phyloP scores from a whole-genome alignment of 2,329 filamentous ascomycete species.

The Phialophora macrospora region DNA sequence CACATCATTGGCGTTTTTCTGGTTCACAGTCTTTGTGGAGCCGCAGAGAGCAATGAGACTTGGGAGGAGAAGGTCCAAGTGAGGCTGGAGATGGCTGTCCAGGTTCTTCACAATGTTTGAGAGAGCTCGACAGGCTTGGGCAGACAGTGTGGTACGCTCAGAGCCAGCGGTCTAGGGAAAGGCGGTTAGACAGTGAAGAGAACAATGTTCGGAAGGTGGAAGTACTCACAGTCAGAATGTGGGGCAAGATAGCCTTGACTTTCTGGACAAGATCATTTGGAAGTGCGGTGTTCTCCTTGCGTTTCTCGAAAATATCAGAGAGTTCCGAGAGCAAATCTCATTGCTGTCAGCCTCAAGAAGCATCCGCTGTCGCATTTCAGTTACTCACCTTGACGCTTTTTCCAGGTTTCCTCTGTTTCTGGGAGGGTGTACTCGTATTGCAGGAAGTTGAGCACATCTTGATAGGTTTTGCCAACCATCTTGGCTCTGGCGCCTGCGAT shows the following conservation, averaged over 20 bases:
- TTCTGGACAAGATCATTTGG: slow-evolving; percentile 36
- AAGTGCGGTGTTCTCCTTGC: slow-evolving; percentile 29
- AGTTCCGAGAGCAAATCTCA: slow-evolving; percentile 33
- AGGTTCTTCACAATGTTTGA: slow-evolving; percentile 32
- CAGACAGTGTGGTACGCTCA: slow-evolving; percentile 39
- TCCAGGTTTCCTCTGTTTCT: slow-evolving; percentile 39
- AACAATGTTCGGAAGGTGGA: neutral
- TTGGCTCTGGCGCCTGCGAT: slow-evolving; percentile 33
- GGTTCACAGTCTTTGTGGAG: slow-evolving; percentile 89
- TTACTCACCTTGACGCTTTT: slow-evolving; percentile 29
- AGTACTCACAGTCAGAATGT: slow-evolving; percentile 30
- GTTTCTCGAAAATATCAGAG: slow-evolving; percentile 35
- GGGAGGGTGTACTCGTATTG: slow-evolving; percentile 33
- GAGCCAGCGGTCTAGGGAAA: slow-evolving; percentile 24
- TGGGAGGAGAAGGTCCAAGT: slow-evolving; percentile 48
- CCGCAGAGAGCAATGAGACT: slow-evolving; percentile 87
- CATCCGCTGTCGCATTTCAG: neutral
- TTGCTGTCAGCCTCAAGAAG: neutral
- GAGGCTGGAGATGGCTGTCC: slow-evolving; percentile 35
- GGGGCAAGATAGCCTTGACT: slow-evolving; percentile 35
- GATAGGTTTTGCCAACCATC: slow-evolving; percentile 32
- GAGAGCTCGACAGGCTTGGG: slow-evolving; percentile 33
- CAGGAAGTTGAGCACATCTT: slow-evolving; percentile 34
- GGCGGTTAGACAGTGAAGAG: neutral
- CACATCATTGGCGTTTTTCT: slow-evolving; percentile 78